phyloP scores from a whole-genome alignment of 2,329 filamentous ascomycete genomes.

The Tolypocladium capitatum region DNA sequence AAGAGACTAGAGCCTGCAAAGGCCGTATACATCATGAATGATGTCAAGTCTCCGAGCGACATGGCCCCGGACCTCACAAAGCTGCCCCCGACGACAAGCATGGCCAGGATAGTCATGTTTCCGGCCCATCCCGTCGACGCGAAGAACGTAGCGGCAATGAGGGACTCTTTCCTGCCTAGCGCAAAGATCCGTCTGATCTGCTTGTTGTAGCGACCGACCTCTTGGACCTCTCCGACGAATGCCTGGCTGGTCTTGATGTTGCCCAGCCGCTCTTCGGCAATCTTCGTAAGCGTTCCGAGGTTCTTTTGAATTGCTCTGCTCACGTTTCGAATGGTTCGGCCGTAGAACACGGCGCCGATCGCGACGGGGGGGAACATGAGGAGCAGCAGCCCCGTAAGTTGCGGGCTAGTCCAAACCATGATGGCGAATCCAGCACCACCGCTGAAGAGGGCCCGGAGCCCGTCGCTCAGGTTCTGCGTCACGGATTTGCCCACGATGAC shows the following conservation, averaged over 20 bases:
- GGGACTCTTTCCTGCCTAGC: constrained; percentile 73
- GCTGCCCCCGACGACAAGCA: constrained; percentile 80
- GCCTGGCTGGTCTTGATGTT: constrained; percentile 96
- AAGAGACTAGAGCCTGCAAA: constrained; percentile 79
- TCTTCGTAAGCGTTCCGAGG: constrained; percentile 83
- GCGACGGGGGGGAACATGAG: constrained; percentile 86
- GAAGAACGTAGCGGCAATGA: constrained; percentile 87
- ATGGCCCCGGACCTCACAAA: constrained; percentile 81
- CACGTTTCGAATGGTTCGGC: constrained; percentile 73
- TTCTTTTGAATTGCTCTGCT: constrained; percentile 91
- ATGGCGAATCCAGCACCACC: constrained; percentile 78
- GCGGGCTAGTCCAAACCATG: constrained; percentile 92
- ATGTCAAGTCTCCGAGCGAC: constrained; percentile 82
- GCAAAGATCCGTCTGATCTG: constrained; percentile 88
- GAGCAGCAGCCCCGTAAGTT: constrained; percentile 75
- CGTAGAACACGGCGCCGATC: constrained; percentile 82
- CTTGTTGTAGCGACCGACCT: constrained; percentile 80
- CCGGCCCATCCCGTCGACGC: constrained; percentile 76
- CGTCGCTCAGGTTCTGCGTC: constrained; percentile 93
- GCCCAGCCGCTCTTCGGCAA: constrained; percentile 92
- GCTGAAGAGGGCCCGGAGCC: constrained; percentile 80
- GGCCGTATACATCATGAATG: constrained; percentile 96
- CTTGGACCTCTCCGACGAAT: constrained; percentile 84
- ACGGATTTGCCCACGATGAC: constrained; percentile 98
- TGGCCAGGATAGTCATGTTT: constrained; percentile 87